Base-by-base conservation (phyloP, 306 rosid genomes). In the Begonia fuchsioides region DNA sequence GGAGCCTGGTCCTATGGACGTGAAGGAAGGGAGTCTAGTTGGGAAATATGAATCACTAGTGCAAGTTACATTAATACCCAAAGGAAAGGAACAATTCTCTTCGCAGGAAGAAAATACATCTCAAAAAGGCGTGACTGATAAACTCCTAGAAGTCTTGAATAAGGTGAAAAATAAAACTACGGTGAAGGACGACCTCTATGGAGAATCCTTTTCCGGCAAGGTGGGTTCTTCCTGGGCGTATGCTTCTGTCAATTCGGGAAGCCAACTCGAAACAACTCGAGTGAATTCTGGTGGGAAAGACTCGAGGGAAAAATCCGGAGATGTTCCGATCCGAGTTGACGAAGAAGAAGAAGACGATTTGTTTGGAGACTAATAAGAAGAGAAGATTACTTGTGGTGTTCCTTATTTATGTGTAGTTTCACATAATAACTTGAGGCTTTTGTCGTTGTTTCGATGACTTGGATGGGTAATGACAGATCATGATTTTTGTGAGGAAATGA, bases 1-100 rank as follows among this genome's bases (percentile, higher is more conserved):
- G 40, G 95, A 90, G 66, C 95, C 93, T 44, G 98, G 98, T 59
- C 98, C 95, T 13, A 53, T 90, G 13, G 98, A 94, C 44, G 94
- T 90, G 48, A 85, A 85, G 74, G 98, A 90, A 75, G 98, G 98
- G 65, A 86, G 94, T 75, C 77, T 90, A 19, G 98, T 90, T 12
- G 95, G 98, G 57, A 85, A 90, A 73, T 90, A 90, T 13, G 98
- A 82, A 66, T 77, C 94, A 59, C 92, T 90, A 66, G 87, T 90
- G 61, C 98, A 82, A 74, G 55, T 54, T 62, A 90, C 92, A 20
- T 83, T 90, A 48, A 79, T 90, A 68, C 98, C 98, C 45, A 90
- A 73, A 69, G 94, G 95, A 50, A 82, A 85, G 77, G 94, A 75
- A 59, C 95, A 69, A 62, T 67, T 73, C 65, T 58, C 52, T 51